Conservation (phyloP, 768 basidiomycete species). For the Symmetrospora coprosmae region DNA sequence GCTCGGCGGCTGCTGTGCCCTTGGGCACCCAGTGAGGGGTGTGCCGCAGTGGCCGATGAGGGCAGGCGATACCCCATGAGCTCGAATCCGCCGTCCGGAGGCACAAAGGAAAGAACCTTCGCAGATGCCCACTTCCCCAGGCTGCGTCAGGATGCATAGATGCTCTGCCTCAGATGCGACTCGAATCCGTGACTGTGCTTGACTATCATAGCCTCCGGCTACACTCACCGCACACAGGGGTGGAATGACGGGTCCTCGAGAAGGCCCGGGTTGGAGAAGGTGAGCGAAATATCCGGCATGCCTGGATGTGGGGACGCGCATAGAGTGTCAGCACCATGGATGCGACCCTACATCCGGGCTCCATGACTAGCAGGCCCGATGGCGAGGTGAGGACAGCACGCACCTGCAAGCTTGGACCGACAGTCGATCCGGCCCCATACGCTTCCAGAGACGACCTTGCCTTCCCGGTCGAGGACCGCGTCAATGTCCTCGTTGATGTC, state of each 20-base stretch:
- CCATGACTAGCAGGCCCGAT: conserved; percentile 49
- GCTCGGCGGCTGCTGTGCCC: too few relatives aligned
- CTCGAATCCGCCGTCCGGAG: conserved; percentile 97
- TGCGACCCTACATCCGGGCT: background rate
- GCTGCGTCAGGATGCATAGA: background rate
- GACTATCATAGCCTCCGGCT: too few relatives aligned
- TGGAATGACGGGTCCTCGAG: conserved; percentile 75
- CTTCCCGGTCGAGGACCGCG: conserved; percentile 65
- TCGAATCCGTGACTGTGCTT: too few relatives aligned
- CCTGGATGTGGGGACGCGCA: conserved; percentile 47
- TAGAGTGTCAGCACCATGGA: background rate
- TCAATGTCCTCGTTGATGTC: conserved; percentile 71
- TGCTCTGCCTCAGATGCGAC: too few relatives aligned
- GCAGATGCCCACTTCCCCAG: background rate
- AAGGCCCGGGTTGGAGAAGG: conserved; percentile 58
- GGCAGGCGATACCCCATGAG: conserved; percentile 77
- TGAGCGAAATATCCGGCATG: conserved; percentile 71
- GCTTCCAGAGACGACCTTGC: conserved; percentile 50
- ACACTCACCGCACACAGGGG: conserved; percentile 70
- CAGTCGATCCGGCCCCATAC: conserved; percentile 66
- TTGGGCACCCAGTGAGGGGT: background rate
- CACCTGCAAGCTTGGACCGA: conserved; percentile 60
- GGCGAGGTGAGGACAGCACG: too few relatives aligned
- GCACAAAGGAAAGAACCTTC: conserved; percentile 63
- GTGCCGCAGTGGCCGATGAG: background rate